Base-by-base conservation (phyloP, 2,329 filamentous ascomycete genomes). In the Ophiostoma angusticollis region DNA sequence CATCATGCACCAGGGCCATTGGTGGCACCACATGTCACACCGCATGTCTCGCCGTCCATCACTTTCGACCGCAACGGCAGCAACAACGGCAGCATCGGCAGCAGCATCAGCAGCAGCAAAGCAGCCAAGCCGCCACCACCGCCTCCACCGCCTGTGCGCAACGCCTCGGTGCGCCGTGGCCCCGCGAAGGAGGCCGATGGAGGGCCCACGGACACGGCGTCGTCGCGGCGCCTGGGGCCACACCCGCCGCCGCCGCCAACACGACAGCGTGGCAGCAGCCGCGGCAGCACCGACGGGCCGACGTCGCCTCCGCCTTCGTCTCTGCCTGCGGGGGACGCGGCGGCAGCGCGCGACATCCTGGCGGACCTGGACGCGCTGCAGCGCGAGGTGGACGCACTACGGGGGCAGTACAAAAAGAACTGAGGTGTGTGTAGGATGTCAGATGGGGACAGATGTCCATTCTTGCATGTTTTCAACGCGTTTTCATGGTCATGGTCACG, bases 311-410 rank as follows among this genome's bases (percentile, higher is more conserved):
- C 17, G 7, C 49, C 53, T 4, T 11, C 27, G 2, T 14, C 11
- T 5, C 36, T 39, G 21, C 21, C 36, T 34, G 34, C 12, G 23
- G 56, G 43, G 46, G 37, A 42, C 6, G 28, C 9, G 17, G 18
- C 6, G 3, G 13, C 6, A 6, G 12, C n/a, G 6, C 13, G 16
- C 14, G 72, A 82, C 51, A 84, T 87, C 43, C 57, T 89, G 47
- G 80, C 80, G 1, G 80, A 87, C 54, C 58, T 89, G 40, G 71
- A 74, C 33, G 75, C 76, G 17, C 58, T 89, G 45, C 81, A 84
- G 58, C 70, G 71, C 52, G 83, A 89, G 52, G 81, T 89, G 28
- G 81, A 89, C 58, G 80, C 73, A 4, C 52, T 80, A 31, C 62
- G 71, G 49, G 65, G 60, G 7, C 44, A 44, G 35, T 46, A 40